Evolutionary conservation across 345 rosid species (phyloP), one percentile per base, ranked within the genome.

Genomic region (Barbarea vulgaris): DNA sequence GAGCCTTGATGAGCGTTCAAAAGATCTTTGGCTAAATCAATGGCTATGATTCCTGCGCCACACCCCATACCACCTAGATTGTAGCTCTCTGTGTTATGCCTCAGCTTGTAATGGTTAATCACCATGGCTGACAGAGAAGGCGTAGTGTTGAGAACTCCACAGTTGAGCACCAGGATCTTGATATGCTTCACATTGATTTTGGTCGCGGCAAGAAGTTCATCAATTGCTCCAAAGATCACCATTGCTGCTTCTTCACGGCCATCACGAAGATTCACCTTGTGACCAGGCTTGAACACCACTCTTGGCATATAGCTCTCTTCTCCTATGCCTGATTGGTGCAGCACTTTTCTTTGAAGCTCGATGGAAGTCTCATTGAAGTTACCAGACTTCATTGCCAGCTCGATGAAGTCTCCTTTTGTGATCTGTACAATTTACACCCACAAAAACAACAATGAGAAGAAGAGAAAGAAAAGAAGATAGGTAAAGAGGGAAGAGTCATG

Each of bases 1-100:
- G 80, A 73, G 9, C 85, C 82, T 17, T 85, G 93, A 72, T 85
- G 75, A 7, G 84, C 89, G 21, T 70, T 77, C 70, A 89, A 33
- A 12, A 88, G 81, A 72, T 88, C 88, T 77, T 73, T 84, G 2
- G 88, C 93, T 33, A 88, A 73, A 74, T 85, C 93, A 72, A 89
- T 71, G 4, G 93, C 93, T 64, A 87, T 82, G 73, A 87, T 78
- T n/a, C 95, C 95, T 0, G 93, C 93, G 11, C 91, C 75, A 36
- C 97, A 89, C 0, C 96, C 91, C 97, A 87, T 91, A 12, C 93
- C 97, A 28, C 91, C 93, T 14, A 91, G 86, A 66, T 89, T 89
- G 83, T 82, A 89, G 86, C 87, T 89, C 47, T 80, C 83, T 50
- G 89, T 82, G 64, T 85, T 71, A 17, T 88, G 90, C 70, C 84